Conservation (phyloP, 2,329 filamentous ascomycete species). For the Shiraia sp. region DNA sequence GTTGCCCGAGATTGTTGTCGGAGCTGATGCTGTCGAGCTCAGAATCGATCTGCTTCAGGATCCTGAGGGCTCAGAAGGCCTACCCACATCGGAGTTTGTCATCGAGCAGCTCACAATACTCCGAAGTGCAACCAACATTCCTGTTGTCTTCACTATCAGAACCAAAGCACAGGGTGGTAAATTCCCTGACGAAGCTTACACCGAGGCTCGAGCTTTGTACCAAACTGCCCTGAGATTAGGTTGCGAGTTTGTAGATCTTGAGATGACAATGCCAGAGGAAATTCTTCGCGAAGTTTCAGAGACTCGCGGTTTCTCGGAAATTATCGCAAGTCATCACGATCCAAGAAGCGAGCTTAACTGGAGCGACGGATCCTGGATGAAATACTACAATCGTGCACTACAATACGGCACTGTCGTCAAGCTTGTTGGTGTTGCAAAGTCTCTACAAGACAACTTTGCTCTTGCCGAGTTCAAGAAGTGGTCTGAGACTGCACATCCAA, state of each 20-base stretch:
- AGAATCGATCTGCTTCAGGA: constrained; percentile 89
- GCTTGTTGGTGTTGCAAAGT: constrained; percentile 79
- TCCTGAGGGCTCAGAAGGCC: constrained; percentile 58
- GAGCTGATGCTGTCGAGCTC: constrained; percentile 90
- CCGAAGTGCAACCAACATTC: constrained; percentile 70
- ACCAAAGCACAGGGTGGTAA: constrained; percentile 84
- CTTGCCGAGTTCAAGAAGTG: constrained; percentile 79
- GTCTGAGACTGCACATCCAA: constrained; percentile 72
- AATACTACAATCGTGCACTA: constrained; percentile 85
- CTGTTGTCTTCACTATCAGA: constrained; percentile 90
- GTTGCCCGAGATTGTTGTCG: constrained; percentile 75
- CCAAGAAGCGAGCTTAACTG: constrained; percentile 78
- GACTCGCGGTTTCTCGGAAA: constrained; percentile 72
- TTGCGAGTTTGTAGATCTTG: constrained; percentile 90
- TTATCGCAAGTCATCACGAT: constrained; percentile 97
- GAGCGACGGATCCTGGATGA: constrained; percentile 90
- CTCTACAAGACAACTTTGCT: constrained; percentile 82
- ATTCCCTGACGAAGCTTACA: constrained; percentile 76
- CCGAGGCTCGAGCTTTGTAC: constrained; percentile 76
- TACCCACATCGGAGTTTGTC: constrained; percentile 74
- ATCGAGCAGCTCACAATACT: constrained; percentile 80
- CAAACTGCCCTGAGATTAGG: constrained; percentile 77
- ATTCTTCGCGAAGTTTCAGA: constrained; percentile 71
- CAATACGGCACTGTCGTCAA: constrained; percentile 94
- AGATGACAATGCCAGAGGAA: constrained; percentile 82